A percentile compares a stretch with the other conserved stretches of the same genome.
phyloP scores from a whole-genome alignment of 1,139 yeast species.

The Magnusiomyces tetraspermus region DNA sequence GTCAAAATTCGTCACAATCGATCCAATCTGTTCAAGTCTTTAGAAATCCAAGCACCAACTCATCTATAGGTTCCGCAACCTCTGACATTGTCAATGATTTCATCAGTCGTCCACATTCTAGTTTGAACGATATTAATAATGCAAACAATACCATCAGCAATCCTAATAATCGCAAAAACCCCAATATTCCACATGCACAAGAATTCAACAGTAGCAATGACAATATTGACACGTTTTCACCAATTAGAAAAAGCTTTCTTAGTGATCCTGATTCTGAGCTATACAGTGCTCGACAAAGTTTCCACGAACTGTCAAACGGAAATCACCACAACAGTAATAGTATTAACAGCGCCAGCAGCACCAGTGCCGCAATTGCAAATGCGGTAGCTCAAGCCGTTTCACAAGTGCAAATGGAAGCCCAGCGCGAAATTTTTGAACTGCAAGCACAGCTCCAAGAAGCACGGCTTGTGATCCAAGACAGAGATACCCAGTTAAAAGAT shows the following conservation, averaged over 20 bases:
- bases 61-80: not conserved
- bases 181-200: not conserved
- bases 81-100: not conserved
- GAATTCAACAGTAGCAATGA: not conserved
- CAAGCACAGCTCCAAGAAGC: conserved; percentile 19
- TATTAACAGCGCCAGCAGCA: not conserved
- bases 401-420: conserved; percentile 11
- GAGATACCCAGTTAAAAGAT: conserved; percentile 23
- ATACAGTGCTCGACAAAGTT: not conserved
- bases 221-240: not conserved
- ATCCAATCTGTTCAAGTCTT: not conserved
- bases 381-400: conserved; percentile 14
- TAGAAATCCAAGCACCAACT: not conserved
- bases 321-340: too few relatives aligned
- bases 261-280: not conserved
- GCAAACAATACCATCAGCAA: not conserved
- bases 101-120: not conserved
- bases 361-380: conserved; percentile 5
- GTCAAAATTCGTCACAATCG: not conserved
- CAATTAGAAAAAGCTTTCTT: not conserved
- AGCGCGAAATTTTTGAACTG: conserved; percentile 10
- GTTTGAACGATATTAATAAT: not conserved
- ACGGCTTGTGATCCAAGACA: conserved; percentile 16
- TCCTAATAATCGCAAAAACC: not conserved
- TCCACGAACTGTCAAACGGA: not conserved